Conservation (phyloP, 192 early-diverging fungal genomes). For the Chytriomyces confervae region DNA sequence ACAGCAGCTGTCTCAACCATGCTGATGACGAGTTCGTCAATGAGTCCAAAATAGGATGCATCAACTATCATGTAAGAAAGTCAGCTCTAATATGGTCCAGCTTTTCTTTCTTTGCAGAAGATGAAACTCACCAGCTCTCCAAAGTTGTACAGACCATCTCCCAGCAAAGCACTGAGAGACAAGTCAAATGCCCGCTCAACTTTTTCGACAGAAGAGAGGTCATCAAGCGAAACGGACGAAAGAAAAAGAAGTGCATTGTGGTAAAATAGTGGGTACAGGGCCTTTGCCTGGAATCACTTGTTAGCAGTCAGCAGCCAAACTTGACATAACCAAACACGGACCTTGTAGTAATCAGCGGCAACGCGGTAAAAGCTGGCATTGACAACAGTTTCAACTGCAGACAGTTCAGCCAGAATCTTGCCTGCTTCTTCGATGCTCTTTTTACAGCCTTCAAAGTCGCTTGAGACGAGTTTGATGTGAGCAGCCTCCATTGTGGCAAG, state of each 20-base stretch:
- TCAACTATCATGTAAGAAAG: slow-evolving; percentile 62
- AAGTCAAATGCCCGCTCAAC: slow-evolving; percentile 92
- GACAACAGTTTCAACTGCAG: slow-evolving; percentile 80
- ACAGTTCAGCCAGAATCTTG: slow-evolving; percentile 76
- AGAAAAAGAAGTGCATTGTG: slow-evolving; percentile 93
- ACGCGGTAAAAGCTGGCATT: slow-evolving; percentile 95
- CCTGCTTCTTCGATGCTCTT: slow-evolving; percentile 84
- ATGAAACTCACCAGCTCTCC: slow-evolving; percentile 83
- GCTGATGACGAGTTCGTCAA: slow-evolving; percentile 77
- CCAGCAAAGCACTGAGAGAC: slow-evolving; percentile 86
- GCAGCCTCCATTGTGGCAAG: slow-evolving; percentile 87
- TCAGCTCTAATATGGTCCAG: slow-evolving; percentile 23
- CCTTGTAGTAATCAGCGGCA: slow-evolving; percentile 95
- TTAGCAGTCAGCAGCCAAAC: slow-evolving; percentile 28
- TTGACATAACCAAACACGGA: slow-evolving; percentile 22
- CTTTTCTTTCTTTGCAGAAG: background rate
- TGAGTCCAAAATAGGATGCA: slow-evolving; percentile 86
- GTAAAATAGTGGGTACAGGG: slow-evolving; percentile 91
- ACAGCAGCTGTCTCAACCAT: slow-evolving; percentile 86
- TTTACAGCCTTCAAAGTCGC: slow-evolving; percentile 84
- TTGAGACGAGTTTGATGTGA: slow-evolving; percentile 78
- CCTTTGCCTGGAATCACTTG: slow-evolving; percentile 71
- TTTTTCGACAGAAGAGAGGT: slow-evolving; percentile 76
- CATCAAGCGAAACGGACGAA: slow-evolving; percentile 87
- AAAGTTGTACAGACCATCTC: slow-evolving; percentile 98